These are phyloP conservation scores for Euphorbia celastroides DNA, from an alignment of 441 rosid genomes.

Conservation along the genomic window DNA sequence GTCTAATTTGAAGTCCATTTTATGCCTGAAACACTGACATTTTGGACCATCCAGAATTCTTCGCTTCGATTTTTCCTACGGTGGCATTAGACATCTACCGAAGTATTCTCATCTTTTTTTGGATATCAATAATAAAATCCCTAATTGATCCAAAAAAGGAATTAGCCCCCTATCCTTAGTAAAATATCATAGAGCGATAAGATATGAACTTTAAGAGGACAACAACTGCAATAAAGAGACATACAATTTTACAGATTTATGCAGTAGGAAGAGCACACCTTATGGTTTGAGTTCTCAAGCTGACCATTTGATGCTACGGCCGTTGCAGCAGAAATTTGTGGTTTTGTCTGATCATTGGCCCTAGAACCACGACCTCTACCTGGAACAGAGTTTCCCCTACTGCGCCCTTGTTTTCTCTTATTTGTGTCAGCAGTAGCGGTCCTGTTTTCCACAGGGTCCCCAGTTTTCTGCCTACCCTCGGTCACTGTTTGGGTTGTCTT, in stretches of 20 bases:
- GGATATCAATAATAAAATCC: background rate
- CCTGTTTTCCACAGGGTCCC: conserved; percentile 51
- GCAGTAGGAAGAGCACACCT: conserved; percentile 40
- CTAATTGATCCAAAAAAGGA: background rate
- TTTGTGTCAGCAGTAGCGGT: conserved; percentile 39
- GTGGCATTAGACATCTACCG: background rate
- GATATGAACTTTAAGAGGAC: background rate
- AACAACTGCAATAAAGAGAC: background rate
- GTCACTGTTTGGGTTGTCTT: conserved; percentile 37
- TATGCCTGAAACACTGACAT: too few relatives aligned
- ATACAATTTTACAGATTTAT: conserved; percentile 5
- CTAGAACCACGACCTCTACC: conserved; percentile 86
- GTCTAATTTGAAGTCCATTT: too few relatives aligned
- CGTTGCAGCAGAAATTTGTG: conserved; percentile 41
- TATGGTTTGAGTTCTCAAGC: conserved; percentile 48
- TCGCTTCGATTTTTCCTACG: background rate
- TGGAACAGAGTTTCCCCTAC: conserved; percentile 61
- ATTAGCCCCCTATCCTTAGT: background rate
- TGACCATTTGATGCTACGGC: conserved; percentile 52
- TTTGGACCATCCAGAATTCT: background rate
- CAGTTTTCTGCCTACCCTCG: conserved; percentile 64
- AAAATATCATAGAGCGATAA: background rate
- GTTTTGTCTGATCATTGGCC: conserved; percentile 53
- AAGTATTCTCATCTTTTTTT: background rate
- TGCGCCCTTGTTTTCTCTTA: conserved; percentile 83